Conservation (phyloP, 352 stramenopile species). For the Globisporangium megalacanthum region DNA sequence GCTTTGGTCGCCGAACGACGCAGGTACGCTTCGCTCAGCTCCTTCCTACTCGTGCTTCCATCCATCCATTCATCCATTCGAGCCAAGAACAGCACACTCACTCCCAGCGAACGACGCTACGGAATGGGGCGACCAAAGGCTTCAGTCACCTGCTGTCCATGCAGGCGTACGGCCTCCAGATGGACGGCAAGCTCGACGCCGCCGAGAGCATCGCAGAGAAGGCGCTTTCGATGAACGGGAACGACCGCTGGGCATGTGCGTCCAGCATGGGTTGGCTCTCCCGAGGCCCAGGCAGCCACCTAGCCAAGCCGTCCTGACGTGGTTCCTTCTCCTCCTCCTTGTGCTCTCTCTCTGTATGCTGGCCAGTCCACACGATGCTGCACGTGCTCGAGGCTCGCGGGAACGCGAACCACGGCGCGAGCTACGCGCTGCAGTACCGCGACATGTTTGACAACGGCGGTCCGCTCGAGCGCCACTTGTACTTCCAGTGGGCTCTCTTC, state of each 20-base stretch:
- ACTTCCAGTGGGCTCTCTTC: constrained; percentile 81
- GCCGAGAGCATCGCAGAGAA: constrained; percentile 70
- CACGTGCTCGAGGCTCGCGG: constrained; percentile 69
- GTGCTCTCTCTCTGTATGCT: background rate
- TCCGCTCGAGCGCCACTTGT: constrained; percentile 63
- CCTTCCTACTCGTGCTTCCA: background rate
- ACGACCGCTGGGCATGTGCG: constrained; percentile 82
- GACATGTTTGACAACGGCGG: constrained; percentile 73
- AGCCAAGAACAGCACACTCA: too few species aligned
- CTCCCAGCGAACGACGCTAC: background rate
- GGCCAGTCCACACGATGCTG: constrained; percentile 70
- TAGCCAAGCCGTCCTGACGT: too few species aligned
- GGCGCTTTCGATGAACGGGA: constrained; percentile 78
- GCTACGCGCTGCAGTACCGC: constrained; percentile 76
- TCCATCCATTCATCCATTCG: too few species aligned
- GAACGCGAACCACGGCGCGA: constrained; percentile 82
- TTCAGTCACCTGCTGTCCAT: constrained; percentile 78
- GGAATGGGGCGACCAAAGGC: constrained; percentile 14
- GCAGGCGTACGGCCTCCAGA: constrained; percentile 80
- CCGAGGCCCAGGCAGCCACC: too few species aligned
- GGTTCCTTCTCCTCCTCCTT: background rate
- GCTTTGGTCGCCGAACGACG: constrained; percentile 70
- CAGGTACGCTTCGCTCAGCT: constrained; percentile 14
- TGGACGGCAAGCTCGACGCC: constrained; percentile 54
- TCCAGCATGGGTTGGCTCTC: constrained; percentile 3